These are phyloP conservation scores for Coemansia sp. DNA, from an alignment of 192 early-diverging fungal genomes.

Conservation along the genomic window DNA sequence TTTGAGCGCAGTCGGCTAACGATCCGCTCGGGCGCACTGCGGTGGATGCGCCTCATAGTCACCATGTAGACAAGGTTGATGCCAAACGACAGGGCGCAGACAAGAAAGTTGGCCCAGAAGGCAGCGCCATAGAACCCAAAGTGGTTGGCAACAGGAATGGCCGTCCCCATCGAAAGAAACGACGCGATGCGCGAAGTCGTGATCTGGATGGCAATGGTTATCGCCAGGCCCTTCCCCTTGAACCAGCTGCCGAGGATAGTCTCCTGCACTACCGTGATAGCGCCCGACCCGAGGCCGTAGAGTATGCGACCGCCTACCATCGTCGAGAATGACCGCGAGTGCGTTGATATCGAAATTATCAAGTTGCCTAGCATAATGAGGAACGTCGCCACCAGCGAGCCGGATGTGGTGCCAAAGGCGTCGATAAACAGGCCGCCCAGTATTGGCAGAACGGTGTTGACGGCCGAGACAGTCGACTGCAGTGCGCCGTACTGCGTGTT, in stretches of 20 bases:
- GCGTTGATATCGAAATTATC: slow-evolving; percentile 55
- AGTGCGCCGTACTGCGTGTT: slow-evolving; percentile 65
- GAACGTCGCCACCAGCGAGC: slow-evolving; percentile 55
- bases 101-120: slow-evolving; percentile 61
- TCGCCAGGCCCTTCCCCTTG: slow-evolving; percentile 62
- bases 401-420: slow-evolving; percentile 60
- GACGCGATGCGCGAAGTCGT: slow-evolving; percentile 70
- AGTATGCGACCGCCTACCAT: slow-evolving; percentile 59
- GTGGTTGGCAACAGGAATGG: slow-evolving; percentile 58
- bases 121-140: slow-evolving; percentile 47
- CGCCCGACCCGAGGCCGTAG: slow-evolving; percentile 69
- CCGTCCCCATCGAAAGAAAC: slow-evolving; percentile 66
- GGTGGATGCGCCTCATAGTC: slow-evolving; percentile 50
- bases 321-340: slow-evolving; percentile 36
- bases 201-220: slow-evolving; percentile 67
- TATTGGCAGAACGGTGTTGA: slow-evolving; percentile 59
- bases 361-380: slow-evolving; percentile 58
- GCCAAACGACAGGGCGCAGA: slow-evolving; percentile 66
- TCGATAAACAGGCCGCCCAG: slow-evolving; percentile 62
- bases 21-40: slow-evolving; percentile 18
- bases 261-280: slow-evolving; percentile 78
- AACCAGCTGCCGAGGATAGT: slow-evolving; percentile 79
- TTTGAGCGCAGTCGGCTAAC: slow-evolving; percentile 34
- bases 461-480: slow-evolving; percentile 62
- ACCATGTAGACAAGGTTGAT: slow-evolving; percentile 69